Evolutionary conservation across 768 basidiomycete species (phyloP).

Genomic region (Boletus pseudo-olivaceus): DNA sequence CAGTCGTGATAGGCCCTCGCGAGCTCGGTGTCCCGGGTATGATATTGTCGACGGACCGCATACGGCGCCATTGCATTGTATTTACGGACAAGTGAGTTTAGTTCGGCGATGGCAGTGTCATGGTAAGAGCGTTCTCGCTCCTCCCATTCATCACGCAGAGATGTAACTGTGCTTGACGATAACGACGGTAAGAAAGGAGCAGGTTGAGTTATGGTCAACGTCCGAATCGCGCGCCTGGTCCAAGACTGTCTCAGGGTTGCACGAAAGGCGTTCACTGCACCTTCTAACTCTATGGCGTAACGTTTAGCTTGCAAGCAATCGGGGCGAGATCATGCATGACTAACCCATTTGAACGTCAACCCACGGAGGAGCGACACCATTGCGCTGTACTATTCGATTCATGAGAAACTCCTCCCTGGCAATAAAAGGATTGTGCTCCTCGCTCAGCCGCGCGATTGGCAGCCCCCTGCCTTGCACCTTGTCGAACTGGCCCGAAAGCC

Average conservation of each 20-base stretch:
- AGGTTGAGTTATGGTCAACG: constrained; percentile 43
- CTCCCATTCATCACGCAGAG: constrained; percentile 73
- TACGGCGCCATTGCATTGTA: constrained; percentile 82
- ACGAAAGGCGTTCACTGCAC: constrained; percentile 58
- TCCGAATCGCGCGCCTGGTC: constrained; percentile 71
- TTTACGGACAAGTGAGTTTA: constrained; percentile 73
- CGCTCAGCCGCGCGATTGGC: constrained; percentile 41
- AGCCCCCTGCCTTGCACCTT: constrained; percentile 64
- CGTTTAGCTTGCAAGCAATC: constrained; percentile 2
- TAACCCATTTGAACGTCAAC: constrained; percentile 73
- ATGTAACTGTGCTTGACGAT: constrained; percentile 36
- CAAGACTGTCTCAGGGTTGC: constrained; percentile 63
- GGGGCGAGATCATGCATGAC: constrained; percentile 17
- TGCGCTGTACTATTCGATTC: constrained; percentile 80
- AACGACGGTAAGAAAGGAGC: constrained; percentile 38
- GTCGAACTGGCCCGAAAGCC: constrained; percentile 66
- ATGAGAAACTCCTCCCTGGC: constrained; percentile 76
- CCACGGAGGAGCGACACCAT: constrained; percentile 85
- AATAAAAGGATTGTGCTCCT: constrained; percentile 63
- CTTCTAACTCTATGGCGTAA: constrained; percentile 56
- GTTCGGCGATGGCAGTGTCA: constrained; percentile 59
- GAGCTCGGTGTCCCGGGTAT: constrained; percentile 57
- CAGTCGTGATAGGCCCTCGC: constrained; percentile 48
- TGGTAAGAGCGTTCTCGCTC: constrained; percentile 64
- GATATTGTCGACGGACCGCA: constrained; percentile 63